These are phyloP conservation scores for Saturnispora silvae DNA, from an alignment of 805 yeast genomes.

Conservation along the genomic window DNA sequence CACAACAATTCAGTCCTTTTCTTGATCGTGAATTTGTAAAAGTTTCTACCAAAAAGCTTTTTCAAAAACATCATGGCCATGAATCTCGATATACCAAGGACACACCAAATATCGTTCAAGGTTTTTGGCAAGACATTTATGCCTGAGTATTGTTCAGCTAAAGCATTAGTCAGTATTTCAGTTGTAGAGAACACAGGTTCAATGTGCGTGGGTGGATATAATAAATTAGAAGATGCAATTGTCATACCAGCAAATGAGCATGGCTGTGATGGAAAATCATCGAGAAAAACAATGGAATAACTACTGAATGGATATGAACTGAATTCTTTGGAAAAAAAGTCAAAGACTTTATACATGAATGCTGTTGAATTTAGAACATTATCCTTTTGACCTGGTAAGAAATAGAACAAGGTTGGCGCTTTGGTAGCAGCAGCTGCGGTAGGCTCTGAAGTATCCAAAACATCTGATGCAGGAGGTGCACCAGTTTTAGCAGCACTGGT, in stretches of 20 bases:
- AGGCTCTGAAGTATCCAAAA: conserved; percentile 5
- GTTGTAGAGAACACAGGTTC: conserved; percentile 72
- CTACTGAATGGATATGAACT: conserved; percentile 90
- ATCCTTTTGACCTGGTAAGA: conserved; percentile 46
- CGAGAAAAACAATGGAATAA: conserved; percentile 65
- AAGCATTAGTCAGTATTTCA: conserved; percentile 52
- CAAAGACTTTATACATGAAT: conserved; percentile 68
- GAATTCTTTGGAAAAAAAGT: conserved; percentile 74
- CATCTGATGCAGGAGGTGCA: conserved; percentile 22
- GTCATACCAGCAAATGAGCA: conserved; percentile 70
- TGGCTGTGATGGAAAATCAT: conserved; percentile 37
- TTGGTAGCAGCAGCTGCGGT: conserved; percentile 22
- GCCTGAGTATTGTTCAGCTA: conserved; percentile 91
- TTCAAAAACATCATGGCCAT: conserved; percentile 69
- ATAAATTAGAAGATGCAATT: conserved; percentile 43
- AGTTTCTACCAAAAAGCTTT: conserved; percentile 72
- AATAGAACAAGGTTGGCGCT: conserved; percentile 53
- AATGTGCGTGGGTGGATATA: conserved; percentile 64
- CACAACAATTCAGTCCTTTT: conserved; percentile 55
- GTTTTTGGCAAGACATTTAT: conserved; percentile 76
- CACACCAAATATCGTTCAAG: conserved; percentile 80
- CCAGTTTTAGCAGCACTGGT: conserved; percentile 17
- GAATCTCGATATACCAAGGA: conserved; percentile 71
- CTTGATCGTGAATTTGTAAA: conserved; percentile 63
- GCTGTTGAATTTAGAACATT: conserved; percentile 62